phyloP scores from a whole-genome alignment of 1,284 basidiomycete species.

The Sporisorium exsertum region DNA sequence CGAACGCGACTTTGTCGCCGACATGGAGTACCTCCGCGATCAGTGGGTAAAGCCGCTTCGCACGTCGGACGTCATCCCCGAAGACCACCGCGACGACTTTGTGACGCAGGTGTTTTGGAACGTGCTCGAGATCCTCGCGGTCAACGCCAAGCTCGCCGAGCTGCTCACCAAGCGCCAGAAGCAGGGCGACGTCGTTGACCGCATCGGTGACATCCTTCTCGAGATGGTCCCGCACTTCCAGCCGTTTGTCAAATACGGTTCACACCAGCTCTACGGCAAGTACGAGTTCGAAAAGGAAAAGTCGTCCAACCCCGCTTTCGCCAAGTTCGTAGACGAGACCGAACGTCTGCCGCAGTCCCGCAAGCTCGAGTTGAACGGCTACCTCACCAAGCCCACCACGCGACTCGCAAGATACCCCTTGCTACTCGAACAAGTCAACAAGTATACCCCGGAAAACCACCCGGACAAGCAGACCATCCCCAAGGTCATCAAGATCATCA shows the following conservation, averaged over 20 bases:
- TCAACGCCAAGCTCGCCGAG: conserved; percentile 89
- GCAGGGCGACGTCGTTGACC: conserved; percentile 88
- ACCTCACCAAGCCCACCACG: conserved; percentile 95
- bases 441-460: conserved; percentile 91
- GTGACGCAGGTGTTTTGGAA: conserved; percentile 98
- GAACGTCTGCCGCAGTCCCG: conserved; percentile 94
- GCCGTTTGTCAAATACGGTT: conserved; percentile 89
- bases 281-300: conserved; percentile 99
- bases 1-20: conserved; percentile 95
- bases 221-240: conserved; percentile 92
- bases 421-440: conserved; percentile 89
- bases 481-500: conserved; percentile 82
- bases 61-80: conserved; percentile 80
- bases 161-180: conserved; percentile 96
- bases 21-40: conserved; percentile 97
- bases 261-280: conserved; percentile 97
- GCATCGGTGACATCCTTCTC: conserved; percentile 90
- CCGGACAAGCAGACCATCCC: conserved; percentile 85
- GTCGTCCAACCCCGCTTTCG: conserved; percentile 89
- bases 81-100: conserved; percentile 83
- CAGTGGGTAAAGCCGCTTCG: conserved; percentile 88
- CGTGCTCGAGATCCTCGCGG: conserved; percentile 89
- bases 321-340: conserved; percentile 91
- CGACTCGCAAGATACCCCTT: conserved; percentile 95
- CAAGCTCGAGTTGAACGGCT: conserved; percentile 97